phyloP scores from a whole-genome alignment of 345 rosid species.

The Aquilaria yunnanensis region DNA sequence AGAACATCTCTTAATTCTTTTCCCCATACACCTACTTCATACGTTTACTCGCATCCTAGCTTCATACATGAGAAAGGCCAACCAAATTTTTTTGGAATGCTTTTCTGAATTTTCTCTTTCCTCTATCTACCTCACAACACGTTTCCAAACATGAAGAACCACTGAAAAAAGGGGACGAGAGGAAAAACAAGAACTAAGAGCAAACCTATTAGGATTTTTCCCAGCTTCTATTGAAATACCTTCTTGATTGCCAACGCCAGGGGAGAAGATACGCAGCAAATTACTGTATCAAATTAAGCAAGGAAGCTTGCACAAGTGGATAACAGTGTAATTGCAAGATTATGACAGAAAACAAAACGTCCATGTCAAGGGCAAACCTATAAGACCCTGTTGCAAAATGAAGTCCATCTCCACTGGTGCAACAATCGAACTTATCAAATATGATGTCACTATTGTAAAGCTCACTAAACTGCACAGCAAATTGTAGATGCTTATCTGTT shows the following conservation, averaged over 20 bases:
- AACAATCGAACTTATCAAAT: slow-evolving; percentile 72
- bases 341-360: slow-evolving; percentile 4
- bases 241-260: slow-evolving; percentile 35
- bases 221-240: slow-evolving; percentile 42
- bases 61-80: too few species aligned
- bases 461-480: slow-evolving; percentile 48
- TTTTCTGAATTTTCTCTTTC: too few species aligned
- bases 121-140: too few species aligned
- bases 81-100: too few species aligned
- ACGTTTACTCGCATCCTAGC: too few species aligned
- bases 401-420: slow-evolving; percentile 51
- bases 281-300: slow-evolving; percentile 30
- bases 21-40: too few species aligned
- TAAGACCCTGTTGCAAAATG: slow-evolving; percentile 67
- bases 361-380: slow-evolving; percentile 30
- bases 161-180: neutral
- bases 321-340: slow-evolving; percentile 1
- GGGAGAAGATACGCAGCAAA: slow-evolving; percentile 48
- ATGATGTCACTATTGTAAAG: slow-evolving; percentile 53
- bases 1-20: too few species aligned
- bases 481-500: neutral
- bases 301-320: slow-evolving; percentile 1
- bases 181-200: neutral
- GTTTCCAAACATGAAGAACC: too few species aligned
- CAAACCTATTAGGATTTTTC: slow-evolving; percentile 44